These are phyloP conservation scores for Diospyros kaki DNA, from an alignment of 148 eudicot genomes.

Conservation along the genomic window DNA sequence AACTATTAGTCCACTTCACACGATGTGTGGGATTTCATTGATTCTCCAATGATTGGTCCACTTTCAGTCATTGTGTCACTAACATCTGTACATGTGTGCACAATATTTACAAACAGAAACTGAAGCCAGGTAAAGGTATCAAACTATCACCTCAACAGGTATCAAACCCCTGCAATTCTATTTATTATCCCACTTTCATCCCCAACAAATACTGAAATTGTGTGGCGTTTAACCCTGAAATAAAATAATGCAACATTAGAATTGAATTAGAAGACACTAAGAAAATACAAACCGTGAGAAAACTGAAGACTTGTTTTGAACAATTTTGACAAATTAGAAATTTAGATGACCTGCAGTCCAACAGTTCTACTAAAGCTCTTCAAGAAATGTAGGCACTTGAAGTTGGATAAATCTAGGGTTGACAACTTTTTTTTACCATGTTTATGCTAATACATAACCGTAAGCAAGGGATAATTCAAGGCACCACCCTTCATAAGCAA, in stretches of 20 bases:
- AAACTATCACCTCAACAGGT: constrained; percentile 65
- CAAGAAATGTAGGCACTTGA: neutral
- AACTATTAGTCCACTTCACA: too few relatives aligned
- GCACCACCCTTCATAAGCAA: too few relatives aligned
- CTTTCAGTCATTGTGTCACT: neutral
- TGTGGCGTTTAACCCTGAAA: constrained; percentile 66
- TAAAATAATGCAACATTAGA: neutral
- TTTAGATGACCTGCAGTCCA: neutral
- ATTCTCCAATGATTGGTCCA: neutral
- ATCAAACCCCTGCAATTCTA: constrained; percentile 85
- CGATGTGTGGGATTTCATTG: too few relatives aligned
- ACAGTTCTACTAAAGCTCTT: neutral
- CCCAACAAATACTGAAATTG: constrained; percentile 85
- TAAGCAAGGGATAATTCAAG: neutral
- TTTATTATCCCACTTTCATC: constrained; percentile 94
- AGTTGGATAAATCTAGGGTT: too few relatives aligned
- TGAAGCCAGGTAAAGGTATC: neutral
- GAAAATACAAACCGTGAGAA: neutral
- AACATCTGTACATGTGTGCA: neutral
- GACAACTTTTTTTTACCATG: neutral
- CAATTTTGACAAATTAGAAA: neutral
- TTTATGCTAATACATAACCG: neutral
- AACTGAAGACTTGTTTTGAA: neutral
- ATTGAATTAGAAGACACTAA: neutral
- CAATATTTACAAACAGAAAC: neutral